A percentile compares a stretch with the other conserved stretches of the same genome.
Conservation (phyloP, 495 filamentous ascomycete genomes). For the Aspergillus funiculosus region DNA sequence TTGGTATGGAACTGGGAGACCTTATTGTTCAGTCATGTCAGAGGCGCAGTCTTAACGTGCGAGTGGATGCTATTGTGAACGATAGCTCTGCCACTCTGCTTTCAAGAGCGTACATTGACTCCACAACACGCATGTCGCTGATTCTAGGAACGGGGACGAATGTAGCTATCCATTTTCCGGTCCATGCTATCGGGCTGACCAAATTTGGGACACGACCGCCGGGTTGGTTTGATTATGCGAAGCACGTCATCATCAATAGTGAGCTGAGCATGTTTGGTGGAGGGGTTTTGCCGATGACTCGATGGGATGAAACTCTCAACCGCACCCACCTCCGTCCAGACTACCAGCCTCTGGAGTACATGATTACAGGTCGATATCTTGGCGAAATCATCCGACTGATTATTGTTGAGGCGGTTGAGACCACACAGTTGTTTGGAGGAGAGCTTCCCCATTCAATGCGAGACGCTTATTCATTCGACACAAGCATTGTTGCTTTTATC, state of each 20-base stretch:
- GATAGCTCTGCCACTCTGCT: conserved; percentile 79
- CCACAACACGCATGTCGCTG: conserved; percentile 62
- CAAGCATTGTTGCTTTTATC: conserved; percentile 57
- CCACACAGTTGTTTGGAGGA: conserved; percentile 44
- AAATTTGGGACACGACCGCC: conserved; percentile 49
- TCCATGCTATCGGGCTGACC: conserved; percentile 55
- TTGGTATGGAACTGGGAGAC: conserved; percentile 54
- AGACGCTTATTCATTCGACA: conserved; percentile 61
- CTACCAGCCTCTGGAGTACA: conserved; percentile 87
- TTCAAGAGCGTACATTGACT: conserved; percentile 64
- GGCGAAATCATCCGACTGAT: conserved; percentile 79
- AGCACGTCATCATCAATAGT: conserved; percentile 74
- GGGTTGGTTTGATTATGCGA: conserved; percentile 44
- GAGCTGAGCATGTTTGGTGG: conserved; percentile 84
- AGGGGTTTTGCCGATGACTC: conserved; percentile 59
- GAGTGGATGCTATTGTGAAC: conserved; percentile 72
- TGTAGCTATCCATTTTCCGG: conserved; percentile 65
- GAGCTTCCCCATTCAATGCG: conserved; percentile 56
- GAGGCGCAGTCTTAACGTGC: conserved; percentile 42
- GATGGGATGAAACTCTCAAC: conserved; percentile 72
- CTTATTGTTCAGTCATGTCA: conserved; percentile 54
- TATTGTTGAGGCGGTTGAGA: conserved; percentile 59
- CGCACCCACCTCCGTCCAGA: conserved; percentile 63
- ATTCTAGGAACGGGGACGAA: conserved; percentile 86
- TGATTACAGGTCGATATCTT: conserved; percentile 79